These are phyloP conservation scores for Quercus phellos DNA, from an alignment of 331 rosid genomes.

Conservation along the genomic window DNA sequence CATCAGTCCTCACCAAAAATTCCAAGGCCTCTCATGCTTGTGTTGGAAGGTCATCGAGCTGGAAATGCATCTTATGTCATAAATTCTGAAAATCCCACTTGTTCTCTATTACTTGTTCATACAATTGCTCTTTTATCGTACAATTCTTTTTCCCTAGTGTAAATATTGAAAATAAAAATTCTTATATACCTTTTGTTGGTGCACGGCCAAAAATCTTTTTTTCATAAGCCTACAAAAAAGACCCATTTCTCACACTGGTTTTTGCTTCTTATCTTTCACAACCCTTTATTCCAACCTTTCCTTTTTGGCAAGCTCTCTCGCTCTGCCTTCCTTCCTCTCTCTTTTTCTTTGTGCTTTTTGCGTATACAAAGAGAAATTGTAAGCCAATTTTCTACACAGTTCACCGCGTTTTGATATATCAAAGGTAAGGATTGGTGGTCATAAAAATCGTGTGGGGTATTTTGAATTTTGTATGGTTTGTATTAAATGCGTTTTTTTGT, in stretches of 20 bases:
- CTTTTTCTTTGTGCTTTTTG: neutral
- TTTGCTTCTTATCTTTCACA: neutral
- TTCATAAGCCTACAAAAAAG: neutral
- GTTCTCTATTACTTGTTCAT: neutral
- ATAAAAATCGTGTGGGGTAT: constrained; percentile 5
- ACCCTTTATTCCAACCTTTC: neutral
- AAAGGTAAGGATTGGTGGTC: constrained; percentile 30
- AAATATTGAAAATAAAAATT: neutral
- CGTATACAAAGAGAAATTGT: neutral
- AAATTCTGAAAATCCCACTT: neutral
- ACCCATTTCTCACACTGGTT: neutral
- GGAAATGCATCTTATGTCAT: neutral
- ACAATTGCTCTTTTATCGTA: neutral
- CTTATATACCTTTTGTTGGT: neutral
- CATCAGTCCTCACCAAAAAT: neutral
- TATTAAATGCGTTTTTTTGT: neutral
- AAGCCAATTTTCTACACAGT: constrained; percentile 4
- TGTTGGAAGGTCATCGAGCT: neutral
- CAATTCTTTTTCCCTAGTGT: neutral
- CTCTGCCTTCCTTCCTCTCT: neutral
- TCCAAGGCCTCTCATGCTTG: neutral
- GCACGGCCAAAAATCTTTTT: neutral
- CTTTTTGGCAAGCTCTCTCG: neutral
- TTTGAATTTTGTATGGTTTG: neutral
- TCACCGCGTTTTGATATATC: constrained; percentile 27